Evolutionary conservation across 108 stramenopile genomes (phyloP).

Genomic region (Cyclotella cryptica): DNA sequence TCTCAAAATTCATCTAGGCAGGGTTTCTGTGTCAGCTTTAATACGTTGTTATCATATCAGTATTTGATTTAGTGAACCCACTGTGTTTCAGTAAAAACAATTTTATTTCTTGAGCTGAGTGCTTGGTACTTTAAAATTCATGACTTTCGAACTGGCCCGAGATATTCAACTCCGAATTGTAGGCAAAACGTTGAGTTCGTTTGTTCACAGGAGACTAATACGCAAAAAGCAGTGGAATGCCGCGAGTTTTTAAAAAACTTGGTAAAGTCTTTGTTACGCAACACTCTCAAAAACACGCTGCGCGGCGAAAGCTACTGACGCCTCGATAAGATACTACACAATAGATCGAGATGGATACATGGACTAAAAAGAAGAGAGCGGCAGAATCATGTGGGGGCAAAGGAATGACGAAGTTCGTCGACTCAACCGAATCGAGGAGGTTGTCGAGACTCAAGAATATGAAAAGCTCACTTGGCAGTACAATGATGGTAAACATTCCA

Average conservation of each 20-base stretch:
- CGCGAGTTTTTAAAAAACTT: neutral
- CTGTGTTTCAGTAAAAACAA: no score
- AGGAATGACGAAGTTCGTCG: constrained; percentile 52
- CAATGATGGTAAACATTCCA: constrained; percentile 12
- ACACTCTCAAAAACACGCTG: no score
- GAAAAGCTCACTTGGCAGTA: constrained; percentile 26
- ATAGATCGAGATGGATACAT: neutral
- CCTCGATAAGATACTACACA: no score
- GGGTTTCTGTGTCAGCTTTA: constrained; percentile 3
- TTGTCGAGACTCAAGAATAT: constrained; percentile 40
- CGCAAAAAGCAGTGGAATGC: no score
- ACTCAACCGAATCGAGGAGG: constrained; percentile 38
- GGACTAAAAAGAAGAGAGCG: constrained; percentile 24
- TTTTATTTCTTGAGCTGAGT: no score
- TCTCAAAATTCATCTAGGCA: neutral
- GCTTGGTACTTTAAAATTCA: no score
- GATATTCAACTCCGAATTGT: no score
- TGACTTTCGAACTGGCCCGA: no score
- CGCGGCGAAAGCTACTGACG: no score
- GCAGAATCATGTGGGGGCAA: constrained; percentile 37
- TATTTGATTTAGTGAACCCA: neutral
- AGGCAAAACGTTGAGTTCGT: no score
- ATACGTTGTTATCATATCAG: neutral
- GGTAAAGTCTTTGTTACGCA: no score
- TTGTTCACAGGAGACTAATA: no score